These are phyloP conservation scores for Candolleomyces efflorescens DNA, from an alignment of 768 basidiomycete species.

Conservation along the genomic window DNA sequence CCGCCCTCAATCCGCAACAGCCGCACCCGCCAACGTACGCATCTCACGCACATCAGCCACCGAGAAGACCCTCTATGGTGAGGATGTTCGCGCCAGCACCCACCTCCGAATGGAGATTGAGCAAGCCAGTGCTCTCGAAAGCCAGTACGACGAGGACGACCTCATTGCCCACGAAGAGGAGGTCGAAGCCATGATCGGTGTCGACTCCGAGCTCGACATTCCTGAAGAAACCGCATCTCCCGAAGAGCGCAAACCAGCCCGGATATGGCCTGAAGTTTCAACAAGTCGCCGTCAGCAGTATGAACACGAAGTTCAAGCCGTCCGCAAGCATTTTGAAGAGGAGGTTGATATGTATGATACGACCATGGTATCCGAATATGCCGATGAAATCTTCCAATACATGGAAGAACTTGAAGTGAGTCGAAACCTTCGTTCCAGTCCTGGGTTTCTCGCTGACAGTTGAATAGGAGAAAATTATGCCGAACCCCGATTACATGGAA, in stretches of 20 bases:
- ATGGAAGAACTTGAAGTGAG: constrained; percentile 91
- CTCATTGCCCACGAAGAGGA: constrained; percentile 47
- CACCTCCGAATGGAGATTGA: constrained; percentile 66
- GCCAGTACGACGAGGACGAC: constrained; percentile 39
- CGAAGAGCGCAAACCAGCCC: constrained; percentile 35
- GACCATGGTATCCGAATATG: constrained; percentile 97
- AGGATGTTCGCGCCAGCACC: constrained; percentile 24
- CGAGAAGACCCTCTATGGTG: constrained; percentile 31
- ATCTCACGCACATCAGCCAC: constrained; percentile 39
- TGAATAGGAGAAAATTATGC: constrained; percentile 78
- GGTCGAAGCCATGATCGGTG: constrained; percentile 60
- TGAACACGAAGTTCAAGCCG: constrained; percentile 56
- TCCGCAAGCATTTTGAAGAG: constrained; percentile 69
- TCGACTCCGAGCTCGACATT: constrained; percentile 38
- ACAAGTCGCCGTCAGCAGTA: constrained; percentile 58
- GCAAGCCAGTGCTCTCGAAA: constrained; percentile 34
- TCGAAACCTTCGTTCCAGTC: constrained; percentile 3
- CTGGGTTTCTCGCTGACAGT: constrained; percentile 14
- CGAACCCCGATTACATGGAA: constrained; percentile 89
- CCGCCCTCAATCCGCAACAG: constrained; percentile 4
- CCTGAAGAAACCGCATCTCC: constrained; percentile 20
- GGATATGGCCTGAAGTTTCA: constrained; percentile 72
- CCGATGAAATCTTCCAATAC: constrained; percentile 97
- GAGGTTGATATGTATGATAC: constrained; percentile 75
- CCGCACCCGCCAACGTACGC: constrained; percentile 25